Evolutionary conservation across 1,284 basidiomycete genomes (phyloP), one percentile per base, ranked within the genome.

Genomic region (Moniliophthora roreri): DNA sequence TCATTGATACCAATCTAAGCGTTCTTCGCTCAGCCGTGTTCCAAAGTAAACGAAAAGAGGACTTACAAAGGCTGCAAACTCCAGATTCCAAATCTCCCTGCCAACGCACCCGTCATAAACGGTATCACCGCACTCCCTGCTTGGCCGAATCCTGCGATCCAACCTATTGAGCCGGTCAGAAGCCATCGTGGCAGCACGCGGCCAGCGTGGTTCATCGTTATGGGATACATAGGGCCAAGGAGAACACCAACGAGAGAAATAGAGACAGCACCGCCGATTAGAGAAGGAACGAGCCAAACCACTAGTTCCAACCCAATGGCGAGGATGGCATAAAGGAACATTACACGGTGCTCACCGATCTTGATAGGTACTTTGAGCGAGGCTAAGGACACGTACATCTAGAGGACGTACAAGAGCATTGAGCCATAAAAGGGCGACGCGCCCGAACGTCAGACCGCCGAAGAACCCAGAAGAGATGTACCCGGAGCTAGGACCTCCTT

Each of bases 201-300:
- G 7, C 56, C 58, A 1, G 66, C 60, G 10, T 62, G 52, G 23
- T 58, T 62, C 55, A 68, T 62, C 2, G 59, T 55, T 21, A 69
- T 63, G 24, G 67, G 67, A 52, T 62, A 67, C 21, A 66, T 61
- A 3, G 65, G 67, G 18, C 68, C 71, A 2, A 73, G 54, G 35
- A 69, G 51, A 41, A 70, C 8, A 21, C 60, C 62, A 39, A 63
- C 50, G 45, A 59, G 41, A 24, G 59, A 55, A 10, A 78, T 77
- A 6, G 76, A 74, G 13, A 82, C 61, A 0, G 78, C 79, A 60
- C 76, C 76, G 41, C 72, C 74, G 48, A 80, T 62, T 36, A 81
- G 63, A 3, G 70, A 72, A 7, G 73, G 72, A 1, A 77, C 74
- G 26, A 75, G 69, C 81, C 80, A 83, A 42, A 83, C 68, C 18